Evolutionary conservation across 495 filamentous ascomycete genomes (phyloP), one percentile per base, ranked within the genome.

Genomic region (Paragyromitra xinjiangensis): DNA sequence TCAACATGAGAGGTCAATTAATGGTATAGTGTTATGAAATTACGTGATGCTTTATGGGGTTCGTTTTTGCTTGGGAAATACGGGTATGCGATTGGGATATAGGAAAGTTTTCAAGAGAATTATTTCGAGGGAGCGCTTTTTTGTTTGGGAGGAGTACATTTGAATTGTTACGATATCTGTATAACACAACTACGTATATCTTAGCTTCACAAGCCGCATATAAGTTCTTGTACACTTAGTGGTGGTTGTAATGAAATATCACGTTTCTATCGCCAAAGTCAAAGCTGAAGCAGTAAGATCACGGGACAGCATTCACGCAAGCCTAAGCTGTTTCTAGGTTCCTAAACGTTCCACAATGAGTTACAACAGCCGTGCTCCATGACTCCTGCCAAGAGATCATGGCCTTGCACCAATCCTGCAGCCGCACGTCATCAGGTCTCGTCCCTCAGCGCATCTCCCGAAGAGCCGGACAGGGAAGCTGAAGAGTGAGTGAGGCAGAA

Each of bases 321-420:
- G 9, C 24, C 59, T 34, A 42, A 12, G 8, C 59, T n/a, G 59
- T 8, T 45, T 45, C 22, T 12, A 39, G 39, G 63, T 40, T 68
- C 26, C 7, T 48, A 29, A 45, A 24, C 16, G 40, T 50, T 53
- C 64, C 40, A 62, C 44, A 63, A 61, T 61, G 29, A 26, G 53
- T 55, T 55, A 22, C 44, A 55, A 69, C 45, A 73, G 9, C 34
- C 50, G 50, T 69, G n/a, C 40, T 64, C 51, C 69, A 12, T 72
- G 51, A 78, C 76, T 79, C 73, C 77, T 79, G 67, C 77, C 77
- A 79, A 79, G 74, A 71, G 14, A 72, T 73, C 39, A 39, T 42
- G 58, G 64, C 19, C 59, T 66, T 77, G 73, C 65, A 77, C 77
- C 77, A 79, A 79, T 79, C 77, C 77, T 79, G 77, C 77, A 79